These are phyloP conservation scores for Eucalyptus urophylla DNA, from an alignment of 345 rosid species.

Conservation along the genomic window DNA sequence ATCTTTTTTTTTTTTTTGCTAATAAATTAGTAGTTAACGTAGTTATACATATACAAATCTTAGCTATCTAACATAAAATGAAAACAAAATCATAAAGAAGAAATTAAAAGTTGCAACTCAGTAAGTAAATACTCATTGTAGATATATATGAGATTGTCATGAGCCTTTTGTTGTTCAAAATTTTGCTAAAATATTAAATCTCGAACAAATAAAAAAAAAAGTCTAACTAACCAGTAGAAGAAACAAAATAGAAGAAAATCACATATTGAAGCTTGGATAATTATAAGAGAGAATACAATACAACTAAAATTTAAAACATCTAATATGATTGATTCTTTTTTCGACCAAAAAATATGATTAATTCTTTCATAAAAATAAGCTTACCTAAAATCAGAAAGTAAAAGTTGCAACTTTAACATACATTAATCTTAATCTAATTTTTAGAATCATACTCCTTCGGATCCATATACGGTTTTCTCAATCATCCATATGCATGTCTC, in stretches of 20 bases:
- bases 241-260: background rate
- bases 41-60: too few species aligned
- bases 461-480: background rate
- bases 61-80: background rate
- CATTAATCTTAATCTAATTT: background rate
- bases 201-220: background rate
- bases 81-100: background rate
- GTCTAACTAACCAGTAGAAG: background rate
- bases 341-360: too few species aligned
- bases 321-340: background rate
- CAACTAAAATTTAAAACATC: background rate
- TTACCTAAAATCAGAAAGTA: too few species aligned
- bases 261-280: background rate
- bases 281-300: too few species aligned
- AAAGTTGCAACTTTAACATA: background rate
- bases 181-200: background rate
- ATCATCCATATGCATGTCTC: background rate
- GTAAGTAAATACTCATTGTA: background rate
- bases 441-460: background rate
- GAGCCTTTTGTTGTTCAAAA: background rate
- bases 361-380: background rate
- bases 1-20: background rate
- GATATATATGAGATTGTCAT: background rate
- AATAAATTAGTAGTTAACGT: background rate
- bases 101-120: background rate